Evolutionary conservation across 2,329 filamentous ascomycete species (phyloP).

Genomic region (Cladosporium sp.): DNA sequence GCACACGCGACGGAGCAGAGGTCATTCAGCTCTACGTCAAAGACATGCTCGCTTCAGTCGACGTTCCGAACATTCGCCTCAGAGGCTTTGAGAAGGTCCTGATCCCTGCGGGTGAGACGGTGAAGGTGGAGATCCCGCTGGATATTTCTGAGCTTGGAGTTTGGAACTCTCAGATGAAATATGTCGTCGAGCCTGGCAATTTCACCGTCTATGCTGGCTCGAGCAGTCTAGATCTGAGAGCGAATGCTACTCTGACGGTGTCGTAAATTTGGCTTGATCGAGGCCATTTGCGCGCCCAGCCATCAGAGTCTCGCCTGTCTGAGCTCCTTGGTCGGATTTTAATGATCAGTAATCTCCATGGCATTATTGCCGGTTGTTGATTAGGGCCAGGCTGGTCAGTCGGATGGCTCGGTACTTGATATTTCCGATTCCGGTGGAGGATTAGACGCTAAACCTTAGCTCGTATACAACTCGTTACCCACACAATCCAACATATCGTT

Average conservation of each 20-base stretch:
- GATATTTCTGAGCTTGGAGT: conserved; percentile 51
- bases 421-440: no score
- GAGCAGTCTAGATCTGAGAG: conserved; percentile 53
- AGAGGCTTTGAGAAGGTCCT: conserved; percentile 63
- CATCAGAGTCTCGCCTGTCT: no score
- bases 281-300: no score
- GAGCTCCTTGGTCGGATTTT: no score
- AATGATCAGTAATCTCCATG: no score
- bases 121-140: conserved; percentile 53
- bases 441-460: no score
- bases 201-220: conserved; percentile 59
- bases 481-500: no score
- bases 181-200: conserved; percentile 67
- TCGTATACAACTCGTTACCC: no score
- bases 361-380: no score
- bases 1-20: conserved; percentile 10
- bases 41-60: conserved; percentile 52
- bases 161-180: conserved; percentile 59
- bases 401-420: no score
- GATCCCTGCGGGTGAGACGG: conserved; percentile 57
- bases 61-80: conserved; percentile 64
- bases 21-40: conserved; percentile 12
- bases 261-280: no score
- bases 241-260: conserved; percentile 44
- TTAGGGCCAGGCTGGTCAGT: no score